A percentile compares a stretch with the other conserved stretches of the same genome.
These are phyloP conservation scores for Mycena crocata DNA, from an alignment of 768 basidiomycete species.

Conservation along the genomic window DNA sequence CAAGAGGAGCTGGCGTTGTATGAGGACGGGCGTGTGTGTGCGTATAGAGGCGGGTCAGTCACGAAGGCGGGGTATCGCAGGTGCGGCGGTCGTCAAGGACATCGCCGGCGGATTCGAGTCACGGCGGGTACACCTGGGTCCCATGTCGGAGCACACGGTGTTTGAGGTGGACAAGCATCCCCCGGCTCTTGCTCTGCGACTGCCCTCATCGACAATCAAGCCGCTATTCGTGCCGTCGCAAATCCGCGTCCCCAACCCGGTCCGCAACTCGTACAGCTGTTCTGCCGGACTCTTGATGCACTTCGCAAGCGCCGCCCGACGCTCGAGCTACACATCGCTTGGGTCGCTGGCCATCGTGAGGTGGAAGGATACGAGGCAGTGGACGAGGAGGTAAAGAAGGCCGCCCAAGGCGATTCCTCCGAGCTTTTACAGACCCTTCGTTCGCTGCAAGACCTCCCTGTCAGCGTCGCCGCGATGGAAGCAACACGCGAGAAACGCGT, in stretches of 20 bases:
- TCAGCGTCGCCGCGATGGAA: neutral
- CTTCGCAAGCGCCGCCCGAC: neutral
- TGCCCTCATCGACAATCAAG: no score
- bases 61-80: neutral
- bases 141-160: no score
- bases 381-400: conserved; percentile 2
- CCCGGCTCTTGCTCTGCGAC: no score
- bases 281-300: neutral
- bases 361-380: conserved; percentile 14
- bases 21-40: no score
- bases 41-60: neutral
- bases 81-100: neutral
- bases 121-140: neutral
- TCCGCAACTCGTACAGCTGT: no score
- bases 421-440: neutral
- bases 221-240: no score
- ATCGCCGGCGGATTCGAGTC: neutral
- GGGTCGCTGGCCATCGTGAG: conserved; percentile 6
- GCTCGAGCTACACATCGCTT: conserved; percentile 10
- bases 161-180: no score
- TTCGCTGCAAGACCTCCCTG: neutral
- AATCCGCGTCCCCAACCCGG: no score
- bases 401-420: neutral
- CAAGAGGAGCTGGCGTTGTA: neutral
- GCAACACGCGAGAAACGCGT: conserved; percentile 3